Percentiles rank a stretch among this genome's conserved stretches.
These are phyloP conservation scores for Eutypa lata DNA, from an alignment of 2,329 filamentous ascomycete species.

Conservation along the genomic window DNA sequence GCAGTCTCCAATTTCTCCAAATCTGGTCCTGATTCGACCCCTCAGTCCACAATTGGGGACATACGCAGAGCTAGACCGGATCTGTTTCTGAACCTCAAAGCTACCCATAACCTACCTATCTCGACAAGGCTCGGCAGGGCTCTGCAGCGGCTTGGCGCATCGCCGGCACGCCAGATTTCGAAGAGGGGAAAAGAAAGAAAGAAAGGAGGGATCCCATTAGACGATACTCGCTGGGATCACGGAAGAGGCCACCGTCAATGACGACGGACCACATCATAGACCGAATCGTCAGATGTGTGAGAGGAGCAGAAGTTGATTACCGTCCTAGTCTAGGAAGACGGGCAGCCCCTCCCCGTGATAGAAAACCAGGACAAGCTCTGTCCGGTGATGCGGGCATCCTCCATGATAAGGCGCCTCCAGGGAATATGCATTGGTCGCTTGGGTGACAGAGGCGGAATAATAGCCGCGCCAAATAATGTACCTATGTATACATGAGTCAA, in stretches of 20 bases:
- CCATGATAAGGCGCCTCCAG: background rate
- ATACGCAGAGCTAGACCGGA: background rate
- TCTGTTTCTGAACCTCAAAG: background rate
- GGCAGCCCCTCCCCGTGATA: background rate
- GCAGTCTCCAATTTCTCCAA: conserved; percentile 1
- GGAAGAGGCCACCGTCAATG: background rate
- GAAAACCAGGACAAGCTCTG: too few species aligned
- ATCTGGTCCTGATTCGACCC: background rate
- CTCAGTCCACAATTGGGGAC: background rate
- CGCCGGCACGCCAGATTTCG: background rate
- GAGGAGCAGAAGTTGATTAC: background rate
- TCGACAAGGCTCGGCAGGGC: background rate
- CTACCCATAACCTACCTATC: too few species aligned
- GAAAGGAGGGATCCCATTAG: background rate
- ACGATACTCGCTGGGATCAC: background rate
- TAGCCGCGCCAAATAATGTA: background rate
- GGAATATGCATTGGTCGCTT: background rate
- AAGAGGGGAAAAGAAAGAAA: background rate
- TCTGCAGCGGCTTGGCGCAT: background rate
- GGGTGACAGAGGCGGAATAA: background rate
- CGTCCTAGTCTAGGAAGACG: background rate
- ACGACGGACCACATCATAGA: background rate
- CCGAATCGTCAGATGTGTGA: background rate
- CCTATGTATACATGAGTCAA: background rate
- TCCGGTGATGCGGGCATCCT: background rate